Percentiles rank a stretch among this genome's conserved stretches.
These are phyloP conservation scores for Sarocladiaceae sp. DNA, from an alignment of 2,329 filamentous ascomycete genomes.

Conservation along the genomic window DNA sequence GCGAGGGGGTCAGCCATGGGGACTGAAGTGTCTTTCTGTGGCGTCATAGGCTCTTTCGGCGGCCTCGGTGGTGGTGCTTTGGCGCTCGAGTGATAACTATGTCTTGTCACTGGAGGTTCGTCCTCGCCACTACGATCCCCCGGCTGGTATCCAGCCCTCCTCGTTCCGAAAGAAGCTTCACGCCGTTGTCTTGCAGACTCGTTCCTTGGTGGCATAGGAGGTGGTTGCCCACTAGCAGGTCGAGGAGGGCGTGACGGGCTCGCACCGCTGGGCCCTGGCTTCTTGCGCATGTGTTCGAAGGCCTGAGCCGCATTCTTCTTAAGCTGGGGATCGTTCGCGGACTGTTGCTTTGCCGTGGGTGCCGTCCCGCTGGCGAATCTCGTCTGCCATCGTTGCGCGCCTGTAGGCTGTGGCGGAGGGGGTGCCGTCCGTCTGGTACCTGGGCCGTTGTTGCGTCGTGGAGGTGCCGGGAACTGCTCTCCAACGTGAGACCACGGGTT, in stretches of 20 bases:
- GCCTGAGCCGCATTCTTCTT: slow-evolving; percentile 35
- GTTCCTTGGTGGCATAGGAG: slow-evolving; percentile 39
- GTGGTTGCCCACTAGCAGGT: slow-evolving; percentile 18
- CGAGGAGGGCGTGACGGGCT: slow-evolving; percentile 19
- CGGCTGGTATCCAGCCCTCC: slow-evolving; percentile 43
- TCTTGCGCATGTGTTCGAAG: slow-evolving; percentile 38
- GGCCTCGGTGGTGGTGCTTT: slow-evolving; percentile 13
- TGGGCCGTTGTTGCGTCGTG: slow-evolving; percentile 30
- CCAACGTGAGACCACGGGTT: slow-evolving; percentile 50
- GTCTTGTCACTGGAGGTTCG: slow-evolving; percentile 44
- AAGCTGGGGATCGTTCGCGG: slow-evolving; percentile 25
- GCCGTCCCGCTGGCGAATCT: slow-evolving; percentile 35
- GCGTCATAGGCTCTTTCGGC: slow-evolving; percentile 13
- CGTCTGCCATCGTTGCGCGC: slow-evolving; percentile 38
- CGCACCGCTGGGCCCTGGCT: slow-evolving; percentile 20
- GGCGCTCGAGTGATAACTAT: slow-evolving; percentile 40
- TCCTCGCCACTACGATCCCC: slow-evolving; percentile 42
- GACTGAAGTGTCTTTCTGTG: slow-evolving; percentile 13
- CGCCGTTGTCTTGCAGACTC: slow-evolving; percentile 47
- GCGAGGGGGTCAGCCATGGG: slow-evolving; percentile 40
- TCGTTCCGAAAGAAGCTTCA: slow-evolving; percentile 48
- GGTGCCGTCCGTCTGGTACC: neutral
- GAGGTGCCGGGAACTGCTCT: slow-evolving; percentile 45
- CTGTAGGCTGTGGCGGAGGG: slow-evolving; percentile 24
- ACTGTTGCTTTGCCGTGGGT: slow-evolving; percentile 34